Conservation (phyloP, 306 rosid species). For the Aeschynomene evenia region DNA sequence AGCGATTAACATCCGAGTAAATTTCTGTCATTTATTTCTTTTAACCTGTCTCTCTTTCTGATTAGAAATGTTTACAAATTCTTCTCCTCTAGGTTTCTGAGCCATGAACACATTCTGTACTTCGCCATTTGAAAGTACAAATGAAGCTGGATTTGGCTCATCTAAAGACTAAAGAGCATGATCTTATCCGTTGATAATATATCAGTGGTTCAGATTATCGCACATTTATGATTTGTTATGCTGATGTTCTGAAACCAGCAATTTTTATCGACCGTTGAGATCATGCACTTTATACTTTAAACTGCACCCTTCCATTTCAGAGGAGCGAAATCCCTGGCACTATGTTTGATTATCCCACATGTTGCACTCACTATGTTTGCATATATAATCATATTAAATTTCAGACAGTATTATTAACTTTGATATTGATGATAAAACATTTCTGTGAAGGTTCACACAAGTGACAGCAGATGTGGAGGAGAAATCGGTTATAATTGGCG, state of each 20-base stretch:
- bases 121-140: constrained; percentile 8
- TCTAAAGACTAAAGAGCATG: too few species aligned
- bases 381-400: constrained; percentile 6
- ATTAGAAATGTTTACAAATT: not conserved
- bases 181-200: too few species aligned
- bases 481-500: constrained; percentile 80
- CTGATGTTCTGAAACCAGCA: too few species aligned
- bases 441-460: constrained; percentile 63
- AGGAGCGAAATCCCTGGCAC: not conserved
- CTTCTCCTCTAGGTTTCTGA: not conserved
- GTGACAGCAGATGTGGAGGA: constrained; percentile 78
- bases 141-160: not conserved
- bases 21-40: constrained; percentile 24
- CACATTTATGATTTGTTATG: too few species aligned
- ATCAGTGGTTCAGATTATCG: too few species aligned
- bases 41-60: not conserved
- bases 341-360: constrained; percentile 7
- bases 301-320: too few species aligned
- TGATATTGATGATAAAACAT: constrained; percentile 31
- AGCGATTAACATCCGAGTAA: constrained; percentile 79
- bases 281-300: too few species aligned
- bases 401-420: constrained; percentile 4
- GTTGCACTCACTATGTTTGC: not conserved
- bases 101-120: not conserved
- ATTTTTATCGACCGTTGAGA: too few species aligned